Evolutionary conservation across 345 rosid species (phyloP), one percentile per base, ranked within the genome.

Genomic region (Populus simonii): DNA sequence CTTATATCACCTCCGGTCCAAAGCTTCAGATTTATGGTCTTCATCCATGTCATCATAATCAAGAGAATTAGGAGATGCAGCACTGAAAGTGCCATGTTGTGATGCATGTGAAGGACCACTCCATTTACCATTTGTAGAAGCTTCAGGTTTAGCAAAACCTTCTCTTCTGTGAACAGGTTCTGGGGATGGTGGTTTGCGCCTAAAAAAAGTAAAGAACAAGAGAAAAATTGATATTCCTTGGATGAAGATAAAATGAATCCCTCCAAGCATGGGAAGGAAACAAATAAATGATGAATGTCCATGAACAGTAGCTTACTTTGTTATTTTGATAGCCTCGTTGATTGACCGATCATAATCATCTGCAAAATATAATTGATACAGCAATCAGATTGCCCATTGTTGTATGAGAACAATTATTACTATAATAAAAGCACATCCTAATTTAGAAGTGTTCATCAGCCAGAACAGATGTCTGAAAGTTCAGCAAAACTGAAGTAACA

Each of bases 331-430:
- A 78, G 99, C 99, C 87, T 96, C 99, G 55, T 88, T 96, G 87
- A 96, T 96, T 39, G 99, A 94, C 80, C 92, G 91, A 78, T 96
- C 99, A 85, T 91, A 96, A 86, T 92, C 99, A 90, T 96, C 99
- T 96, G 96, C 92, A 87, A 82, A 76, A 84, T 43, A 43, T 36
- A 80, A 29, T 83, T 49, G 53, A 61, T 27, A 75, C 59, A 43
- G 51, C 53, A 67, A 68, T 81, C 53, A 75, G 75, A 66, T 17
- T 75, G 69, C 45, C n/a, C 33, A 72, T 25, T 59, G 51, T 59
- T 31, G 63, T 51, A 15, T 18, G 22, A 41, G 68, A 55, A 41
- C 25, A 53, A 59, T 47, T 20, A 63, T 75, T 29, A 72, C 31
- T 43, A 27, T 41, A 29, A 51, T 18, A 59, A 16, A 57, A 76